phyloP scores from a whole-genome alignment of 441 rosid genomes.

The Erodium moschatum region DNA sequence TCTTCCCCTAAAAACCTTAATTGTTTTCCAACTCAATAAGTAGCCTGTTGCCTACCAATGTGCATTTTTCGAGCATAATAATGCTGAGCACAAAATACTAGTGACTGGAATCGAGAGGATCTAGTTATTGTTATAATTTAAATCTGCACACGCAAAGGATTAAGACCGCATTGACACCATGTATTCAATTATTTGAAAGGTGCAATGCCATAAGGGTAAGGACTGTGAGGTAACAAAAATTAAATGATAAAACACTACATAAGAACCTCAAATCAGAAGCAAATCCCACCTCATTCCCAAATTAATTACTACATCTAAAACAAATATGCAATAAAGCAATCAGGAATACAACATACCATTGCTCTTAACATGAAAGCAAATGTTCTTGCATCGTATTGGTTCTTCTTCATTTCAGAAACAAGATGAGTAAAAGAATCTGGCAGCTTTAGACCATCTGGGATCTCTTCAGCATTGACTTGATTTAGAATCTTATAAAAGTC shows the following conservation, averaged over 20 bases:
- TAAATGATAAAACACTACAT: neutral
- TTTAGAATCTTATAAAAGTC: conserved; percentile 74
- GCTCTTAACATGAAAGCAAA: conserved; percentile 74
- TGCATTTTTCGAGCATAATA: too few species aligned
- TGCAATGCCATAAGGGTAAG: neutral
- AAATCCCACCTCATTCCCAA: neutral
- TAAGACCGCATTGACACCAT: neutral
- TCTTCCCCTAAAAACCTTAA: too few species aligned
- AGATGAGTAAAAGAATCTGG: conserved; percentile 82
- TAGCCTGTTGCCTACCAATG: too few species aligned
- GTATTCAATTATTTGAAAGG: neutral
- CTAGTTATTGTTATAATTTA: too few species aligned
- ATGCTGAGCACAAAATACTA: too few species aligned
- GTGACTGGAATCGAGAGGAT: too few species aligned
- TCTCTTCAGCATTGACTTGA: conserved; percentile 65
- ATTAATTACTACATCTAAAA: neutral
- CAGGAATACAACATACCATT: conserved; percentile 51
- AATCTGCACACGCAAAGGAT: too few species aligned
- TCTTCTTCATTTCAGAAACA: conserved; percentile 72
- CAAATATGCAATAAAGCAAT: neutral
- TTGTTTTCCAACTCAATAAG: too few species aligned
- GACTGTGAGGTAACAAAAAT: neutral
- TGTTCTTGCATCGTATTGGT: conserved; percentile 73
- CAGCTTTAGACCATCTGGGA: conserved; percentile 74
- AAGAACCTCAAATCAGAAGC: neutral